Conservation (phyloP, 208 protist genomes). For the Trypanosoma rangeli region DNA sequence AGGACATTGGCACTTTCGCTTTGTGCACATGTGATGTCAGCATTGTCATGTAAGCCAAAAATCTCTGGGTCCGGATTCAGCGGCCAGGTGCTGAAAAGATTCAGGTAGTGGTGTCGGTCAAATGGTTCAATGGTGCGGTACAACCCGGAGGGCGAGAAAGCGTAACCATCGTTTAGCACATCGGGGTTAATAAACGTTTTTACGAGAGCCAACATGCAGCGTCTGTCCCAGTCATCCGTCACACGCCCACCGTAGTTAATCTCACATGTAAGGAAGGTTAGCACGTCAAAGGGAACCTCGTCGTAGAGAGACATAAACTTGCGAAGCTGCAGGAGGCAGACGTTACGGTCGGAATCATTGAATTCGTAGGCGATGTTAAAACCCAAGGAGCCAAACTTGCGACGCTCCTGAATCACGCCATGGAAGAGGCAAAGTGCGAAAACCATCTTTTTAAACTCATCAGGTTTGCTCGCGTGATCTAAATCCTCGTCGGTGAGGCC, state of each 20-base stretch:
- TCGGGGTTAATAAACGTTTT: conserved; percentile 86
- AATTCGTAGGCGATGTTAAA: conserved; percentile 98
- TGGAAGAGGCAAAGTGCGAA: conserved; percentile 95
- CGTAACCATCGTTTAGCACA: conserved; percentile 87
- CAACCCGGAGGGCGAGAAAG: conserved; percentile 86
- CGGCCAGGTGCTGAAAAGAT: conserved; percentile 90
- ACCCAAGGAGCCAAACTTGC: conserved; percentile 94
- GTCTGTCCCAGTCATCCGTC: conserved; percentile 97
- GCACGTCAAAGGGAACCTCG: conserved; percentile 91
- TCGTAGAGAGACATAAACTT: conserved; percentile 94
- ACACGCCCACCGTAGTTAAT: conserved; percentile 98
- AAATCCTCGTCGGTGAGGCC: conserved; percentile 89
- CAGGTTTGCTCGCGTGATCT: conserved; percentile 75
- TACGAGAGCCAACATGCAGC: conserved; percentile 95
- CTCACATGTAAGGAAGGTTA: conserved; percentile 93
- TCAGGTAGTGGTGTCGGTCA: conserved; percentile 84
- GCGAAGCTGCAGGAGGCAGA: conserved; percentile 90
- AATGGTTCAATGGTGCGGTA: conserved; percentile 92
- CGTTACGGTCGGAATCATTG: conserved; percentile 93
- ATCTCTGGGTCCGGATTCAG: conserved; percentile 94
- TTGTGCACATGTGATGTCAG: conserved; percentile 96
- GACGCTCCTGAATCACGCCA: conserved; percentile 93
- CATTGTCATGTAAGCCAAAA: conserved; percentile 97
- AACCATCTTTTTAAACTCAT: conserved; percentile 91
- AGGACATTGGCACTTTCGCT: conserved; percentile 81